Conservation (phyloP, 163 green algal genomes). For the Chlamydomonas reinhardtii region DNA sequence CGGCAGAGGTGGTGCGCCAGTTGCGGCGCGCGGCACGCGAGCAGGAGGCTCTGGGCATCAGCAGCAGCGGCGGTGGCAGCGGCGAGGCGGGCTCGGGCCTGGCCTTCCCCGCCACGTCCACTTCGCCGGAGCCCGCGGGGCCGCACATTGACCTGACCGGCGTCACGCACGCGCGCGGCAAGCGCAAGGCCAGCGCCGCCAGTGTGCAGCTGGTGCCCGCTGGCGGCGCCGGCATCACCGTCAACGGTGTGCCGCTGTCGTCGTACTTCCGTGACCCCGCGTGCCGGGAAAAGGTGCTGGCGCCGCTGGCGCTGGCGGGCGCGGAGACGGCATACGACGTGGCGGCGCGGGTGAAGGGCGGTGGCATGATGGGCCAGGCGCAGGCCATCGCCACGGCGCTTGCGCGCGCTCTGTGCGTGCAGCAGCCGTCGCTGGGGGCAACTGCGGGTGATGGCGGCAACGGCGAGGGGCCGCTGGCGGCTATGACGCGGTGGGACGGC, state of each 20-base stretch:
- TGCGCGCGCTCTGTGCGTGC: conserved; percentile 85
- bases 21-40: background rate
- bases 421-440: conserved; percentile 76
- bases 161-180: conserved; percentile 35
- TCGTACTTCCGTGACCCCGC: conserved; percentile 83
- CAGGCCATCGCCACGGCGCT: conserved; percentile 91
- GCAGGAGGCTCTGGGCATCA: background rate
- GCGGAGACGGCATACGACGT: conserved; percentile 52
- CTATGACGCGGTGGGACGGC: conserved; percentile 83
- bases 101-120: too few species aligned
- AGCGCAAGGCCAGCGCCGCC: conserved; percentile 61
- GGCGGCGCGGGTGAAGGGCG: conserved; percentile 60
- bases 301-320: conserved; percentile 83
- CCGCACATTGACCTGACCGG: conserved; percentile 41
- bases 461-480: conserved; percentile 21
- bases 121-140: background rate
- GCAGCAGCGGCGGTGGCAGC: background rate
- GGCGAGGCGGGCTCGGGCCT: background rate
- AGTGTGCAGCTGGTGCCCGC: conserved; percentile 75
- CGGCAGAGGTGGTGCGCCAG: background rate
- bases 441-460: background rate
- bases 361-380: conserved; percentile 69
- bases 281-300: conserved; percentile 76
- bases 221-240: conserved; percentile 60
- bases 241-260: conserved; percentile 86